Evolutionary conservation across 352 stramenopile genomes (phyloP).

Genomic region (Globisporangium camurandrum): DNA sequence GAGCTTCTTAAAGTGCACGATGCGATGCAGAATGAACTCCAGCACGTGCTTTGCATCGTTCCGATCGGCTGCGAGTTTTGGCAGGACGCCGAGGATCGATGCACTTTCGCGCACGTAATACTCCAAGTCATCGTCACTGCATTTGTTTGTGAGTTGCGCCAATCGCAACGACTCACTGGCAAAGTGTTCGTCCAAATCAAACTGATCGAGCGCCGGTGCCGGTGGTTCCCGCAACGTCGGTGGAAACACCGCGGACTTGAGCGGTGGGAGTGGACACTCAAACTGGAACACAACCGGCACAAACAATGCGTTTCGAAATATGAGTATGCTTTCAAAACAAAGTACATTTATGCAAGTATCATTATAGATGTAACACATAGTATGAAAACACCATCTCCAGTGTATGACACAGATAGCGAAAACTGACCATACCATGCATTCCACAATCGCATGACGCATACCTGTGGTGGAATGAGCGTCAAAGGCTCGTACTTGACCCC

Average conservation of each 20-base stretch:
- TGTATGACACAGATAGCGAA: too few relatives aligned
- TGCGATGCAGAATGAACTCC: conserved; percentile 88
- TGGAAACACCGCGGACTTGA: conserved; percentile 92
- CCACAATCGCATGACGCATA: too few relatives aligned
- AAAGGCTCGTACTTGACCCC: conserved; percentile 94
- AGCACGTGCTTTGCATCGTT: conserved; percentile 87
- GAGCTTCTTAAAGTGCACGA: conserved; percentile 93
- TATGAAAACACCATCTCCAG: too few relatives aligned
- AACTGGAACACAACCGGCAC: conserved; percentile 63
- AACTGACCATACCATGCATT: too few relatives aligned
- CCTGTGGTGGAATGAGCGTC: conserved; percentile 89
- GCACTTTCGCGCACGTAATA: conserved; percentile 92
- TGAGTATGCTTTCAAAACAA: too few relatives aligned
- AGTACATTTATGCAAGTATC: too few relatives aligned
- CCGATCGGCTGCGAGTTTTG: conserved; percentile 64
- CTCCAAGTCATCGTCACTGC: conserved; percentile 90
- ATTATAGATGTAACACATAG: too few relatives aligned
- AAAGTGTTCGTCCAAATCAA: conserved; percentile 97
- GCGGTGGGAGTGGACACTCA: conserved; percentile 89
- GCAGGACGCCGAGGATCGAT: conserved; percentile 87
- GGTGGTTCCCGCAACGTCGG: conserved; percentile 86
- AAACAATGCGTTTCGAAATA: too few relatives aligned
- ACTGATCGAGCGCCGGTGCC: conserved; percentile 91
- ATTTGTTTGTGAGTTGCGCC: conserved; percentile 95
- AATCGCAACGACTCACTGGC: conserved; percentile 88